Base-by-base conservation (phyloP, 352 stramenopile species). In the Pilasporangium apinafurcum region DNA sequence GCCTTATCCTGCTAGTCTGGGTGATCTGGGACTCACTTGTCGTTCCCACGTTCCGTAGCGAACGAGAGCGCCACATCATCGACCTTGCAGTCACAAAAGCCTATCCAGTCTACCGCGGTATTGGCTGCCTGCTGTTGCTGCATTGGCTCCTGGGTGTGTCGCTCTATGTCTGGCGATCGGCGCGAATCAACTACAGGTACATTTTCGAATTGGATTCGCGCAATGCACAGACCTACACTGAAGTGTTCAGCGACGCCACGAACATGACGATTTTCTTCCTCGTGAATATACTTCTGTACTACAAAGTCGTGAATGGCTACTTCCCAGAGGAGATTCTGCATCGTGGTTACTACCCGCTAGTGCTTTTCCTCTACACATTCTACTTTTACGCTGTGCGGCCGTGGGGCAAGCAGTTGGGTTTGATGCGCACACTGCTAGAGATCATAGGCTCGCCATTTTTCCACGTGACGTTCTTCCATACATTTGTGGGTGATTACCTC, bases 251-350 rank as follows among this genome's bases (percentile, higher is more conserved):
- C 53, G 90, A 98, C 62, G 92, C 92, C 10, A 96, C 95, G 25
- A 96, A 98, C 62, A 96, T 98, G 64, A 97, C 86, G 14, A 95
- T 99, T 32, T 75, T 97, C 3, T 99, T 95, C 58, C 61, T 98
- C 8, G 54, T 95, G 9, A 89, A 92, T 44, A 86, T 98, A 66
- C 72, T 99, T 41, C 65, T 98, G 18, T 98, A 98, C 62, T 98
- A 98, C 84, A 98, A 98, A 72, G 88, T 96, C 17, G 77, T 89
- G 56, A 94, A 94, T 38, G 70, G 66, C 0, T 83, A 90, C 45
- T 94, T 94, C 24, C 82, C 82, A 0, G 82, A 94, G 37, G 65
- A 85, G 30, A 56, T 94, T 12, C 48, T 88, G 10, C 75, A 86
- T 36, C 68, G 85, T 37, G 92, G 92, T 22, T 96, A 92, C 41